A percentile compares a stretch with the other conserved stretches of the same genome.
These are phyloP conservation scores for Moesziomyces parantarcticus DNA, from an alignment of 1,284 basidiomycete species.

Conservation along the genomic window DNA sequence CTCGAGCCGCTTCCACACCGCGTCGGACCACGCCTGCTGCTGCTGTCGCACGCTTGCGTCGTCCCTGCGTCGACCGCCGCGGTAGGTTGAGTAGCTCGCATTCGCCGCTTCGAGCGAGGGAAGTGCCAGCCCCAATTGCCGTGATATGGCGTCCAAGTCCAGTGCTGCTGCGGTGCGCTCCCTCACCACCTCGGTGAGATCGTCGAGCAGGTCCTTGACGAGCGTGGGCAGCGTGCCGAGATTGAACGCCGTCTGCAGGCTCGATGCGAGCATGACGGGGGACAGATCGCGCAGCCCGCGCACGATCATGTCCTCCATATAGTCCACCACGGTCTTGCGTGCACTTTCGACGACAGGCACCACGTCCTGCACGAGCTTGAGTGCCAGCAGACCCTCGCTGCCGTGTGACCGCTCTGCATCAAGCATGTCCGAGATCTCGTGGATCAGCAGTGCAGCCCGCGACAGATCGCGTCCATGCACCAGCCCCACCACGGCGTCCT, in stretches of 20 bases:
- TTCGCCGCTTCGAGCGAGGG: conserved; percentile 10
- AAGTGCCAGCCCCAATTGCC: conserved; percentile 73
- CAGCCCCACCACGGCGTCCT: conserved; percentile 46
- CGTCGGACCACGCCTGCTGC: conserved; percentile 75
- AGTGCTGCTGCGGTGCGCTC: conserved; percentile 81
- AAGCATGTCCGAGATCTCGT: conserved; percentile 30
- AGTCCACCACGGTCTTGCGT: conserved; percentile 41
- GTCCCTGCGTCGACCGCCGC: conserved; percentile 8
- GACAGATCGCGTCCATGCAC: conserved; percentile 47
- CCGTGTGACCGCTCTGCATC: not conserved
- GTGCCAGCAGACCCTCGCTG: conserved; percentile 58
- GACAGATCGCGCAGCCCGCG: conserved; percentile 53
- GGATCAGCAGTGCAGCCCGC: conserved; percentile 44
- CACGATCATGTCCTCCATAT: conserved; percentile 63
- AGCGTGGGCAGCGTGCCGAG: conserved; percentile 84
- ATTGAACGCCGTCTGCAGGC: conserved; percentile 93
- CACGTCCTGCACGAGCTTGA: conserved; percentile 38
- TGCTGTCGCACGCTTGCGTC: conserved; percentile 80
- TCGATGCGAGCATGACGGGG: conserved; percentile 80
- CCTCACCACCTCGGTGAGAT: conserved; percentile 85
- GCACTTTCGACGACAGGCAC: conserved; percentile 41
- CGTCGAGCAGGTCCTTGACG: conserved; percentile 80
- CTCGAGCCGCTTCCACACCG: conserved; percentile 85
- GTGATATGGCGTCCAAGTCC: conserved; percentile 84
- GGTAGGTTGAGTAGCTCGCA: conserved; percentile 20